Evolutionary conservation across 164 flowering plant genomes (phyloP).

Genomic region (Liquidambar formosana): DNA sequence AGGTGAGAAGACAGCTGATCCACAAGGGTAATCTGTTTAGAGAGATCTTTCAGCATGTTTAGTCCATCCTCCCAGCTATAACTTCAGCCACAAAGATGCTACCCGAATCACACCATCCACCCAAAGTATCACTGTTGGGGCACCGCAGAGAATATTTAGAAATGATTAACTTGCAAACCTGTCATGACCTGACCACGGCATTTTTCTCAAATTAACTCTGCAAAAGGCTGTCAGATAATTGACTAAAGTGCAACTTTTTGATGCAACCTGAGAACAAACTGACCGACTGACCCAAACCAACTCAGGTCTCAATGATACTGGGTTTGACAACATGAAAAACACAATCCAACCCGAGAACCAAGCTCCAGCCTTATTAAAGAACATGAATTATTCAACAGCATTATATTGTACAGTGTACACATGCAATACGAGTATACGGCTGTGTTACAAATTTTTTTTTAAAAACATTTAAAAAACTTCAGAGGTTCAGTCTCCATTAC

Average conservation of each 20-base stretch:
- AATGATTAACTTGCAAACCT: not conserved
- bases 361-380: not conserved
- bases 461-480: too few relatives aligned
- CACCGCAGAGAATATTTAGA: conserved; percentile 39
- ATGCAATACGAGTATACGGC: too few relatives aligned
- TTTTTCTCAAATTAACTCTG: not conserved
- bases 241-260: not conserved
- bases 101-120: conserved; percentile 89
- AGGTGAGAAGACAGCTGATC: not conserved
- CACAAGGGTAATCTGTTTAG: conserved; percentile 1
- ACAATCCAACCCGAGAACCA: not conserved
- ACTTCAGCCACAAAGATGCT: conserved; percentile 75
- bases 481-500: too few relatives aligned
- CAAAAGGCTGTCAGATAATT: conserved; percentile 1
- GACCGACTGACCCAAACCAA: not conserved
- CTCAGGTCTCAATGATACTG: not conserved
- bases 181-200: not conserved
- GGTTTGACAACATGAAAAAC: not conserved
- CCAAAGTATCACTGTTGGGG: conserved; percentile 54
- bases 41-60: not conserved
- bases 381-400: too few relatives aligned
- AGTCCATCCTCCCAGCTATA: conserved; percentile 13
- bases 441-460: too few relatives aligned
- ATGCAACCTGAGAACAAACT: not conserved
- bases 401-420: too few relatives aligned